These are phyloP conservation scores for Cornus florida DNA, from an alignment of 148 eudicot species.

Conservation along the genomic window DNA sequence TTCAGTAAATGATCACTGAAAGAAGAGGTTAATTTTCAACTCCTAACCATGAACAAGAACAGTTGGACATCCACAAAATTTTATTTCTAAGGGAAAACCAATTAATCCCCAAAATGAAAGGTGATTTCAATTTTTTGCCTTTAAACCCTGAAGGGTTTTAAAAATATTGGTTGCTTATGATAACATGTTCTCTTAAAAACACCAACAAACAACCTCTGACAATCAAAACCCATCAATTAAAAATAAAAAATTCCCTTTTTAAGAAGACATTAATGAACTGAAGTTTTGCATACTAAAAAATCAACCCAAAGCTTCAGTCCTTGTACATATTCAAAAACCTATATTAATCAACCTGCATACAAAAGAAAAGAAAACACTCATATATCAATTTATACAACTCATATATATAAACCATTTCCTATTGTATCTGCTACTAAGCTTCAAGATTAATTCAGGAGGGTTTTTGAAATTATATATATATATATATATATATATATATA, in stretches of 20 bases:
- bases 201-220: background rate
- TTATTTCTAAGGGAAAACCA: background rate
- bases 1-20: no score
- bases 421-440: no score
- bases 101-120: background rate
- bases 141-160: constrained; percentile 8
- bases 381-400: background rate
- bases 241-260: background rate
- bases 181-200: background rate
- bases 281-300: background rate
- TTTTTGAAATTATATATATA: no score
- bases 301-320: background rate
- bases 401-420: no score
- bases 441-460: no score
- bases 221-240: background rate
- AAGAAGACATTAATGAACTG: background rate
- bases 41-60: constrained; percentile 9
- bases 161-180: background rate
- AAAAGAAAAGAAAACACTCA: background rate
- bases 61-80: constrained; percentile 12
- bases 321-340: no score
- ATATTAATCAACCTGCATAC: constrained; percentile 4
- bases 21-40: background rate
- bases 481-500: no score
- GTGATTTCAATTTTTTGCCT: background rate